Percentiles rank a stretch among this genome's conserved stretches.
Conservation (phyloP, 2,329 filamentous ascomycete genomes). For the Myriosclerotinia curreyana region DNA sequence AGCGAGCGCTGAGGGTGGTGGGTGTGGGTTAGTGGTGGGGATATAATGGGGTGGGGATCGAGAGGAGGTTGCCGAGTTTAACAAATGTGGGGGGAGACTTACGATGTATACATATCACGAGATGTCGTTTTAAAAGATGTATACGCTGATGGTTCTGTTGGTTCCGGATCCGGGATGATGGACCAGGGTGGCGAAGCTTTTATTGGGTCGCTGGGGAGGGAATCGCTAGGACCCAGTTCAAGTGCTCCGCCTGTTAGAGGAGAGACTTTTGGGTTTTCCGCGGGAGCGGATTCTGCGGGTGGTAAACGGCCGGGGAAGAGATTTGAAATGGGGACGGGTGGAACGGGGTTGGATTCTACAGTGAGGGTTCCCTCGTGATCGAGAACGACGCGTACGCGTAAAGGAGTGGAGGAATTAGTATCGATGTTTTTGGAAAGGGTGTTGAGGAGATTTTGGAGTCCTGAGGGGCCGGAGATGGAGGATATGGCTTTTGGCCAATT, state of each 20-base stretch:
- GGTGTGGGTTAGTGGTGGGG: not conserved
- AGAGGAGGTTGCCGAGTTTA: not conserved
- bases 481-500: slow-evolving; percentile 50
- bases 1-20: slow-evolving; percentile 55
- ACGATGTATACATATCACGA: slow-evolving; percentile 60
- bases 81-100: not conserved
- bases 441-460: slow-evolving; percentile 45
- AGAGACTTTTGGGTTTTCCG: slow-evolving; percentile 28
- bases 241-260: slow-evolving; percentile 36
- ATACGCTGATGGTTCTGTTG: slow-evolving; percentile 62
- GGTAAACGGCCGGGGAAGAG: slow-evolving; percentile 58
- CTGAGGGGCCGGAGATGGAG: slow-evolving; percentile 46
- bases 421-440: slow-evolving; percentile 40
- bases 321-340: slow-evolving; percentile 46
- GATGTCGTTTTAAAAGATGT: slow-evolving; percentile 74
- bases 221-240: slow-evolving; percentile 29
- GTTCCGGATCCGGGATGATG: slow-evolving; percentile 40
- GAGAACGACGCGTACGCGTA: slow-evolving; percentile 57
- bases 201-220: slow-evolving; percentile 32
- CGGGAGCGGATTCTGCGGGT: slow-evolving; percentile 40
- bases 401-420: slow-evolving; percentile 38
- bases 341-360: slow-evolving; percentile 43
- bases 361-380: slow-evolving; percentile 47
- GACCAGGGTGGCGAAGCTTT: slow-evolving; percentile 20
- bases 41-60: not conserved